These are phyloP conservation scores for Babesia sp. DNA, from an alignment of 169 alveolate species.

Conservation along the genomic window DNA sequence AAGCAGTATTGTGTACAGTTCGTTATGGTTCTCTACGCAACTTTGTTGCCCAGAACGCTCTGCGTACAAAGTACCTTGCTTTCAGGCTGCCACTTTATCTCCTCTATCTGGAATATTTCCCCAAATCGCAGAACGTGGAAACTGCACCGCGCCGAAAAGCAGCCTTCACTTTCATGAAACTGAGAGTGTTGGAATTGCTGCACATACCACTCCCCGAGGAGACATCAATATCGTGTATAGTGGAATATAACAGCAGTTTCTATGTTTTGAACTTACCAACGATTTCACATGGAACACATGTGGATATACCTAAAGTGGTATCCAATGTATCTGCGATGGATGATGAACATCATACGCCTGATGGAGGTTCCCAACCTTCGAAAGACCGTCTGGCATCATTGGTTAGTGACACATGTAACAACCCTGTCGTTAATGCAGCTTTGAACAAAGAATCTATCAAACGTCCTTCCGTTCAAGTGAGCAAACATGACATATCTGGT, in stretches of 20 bases:
- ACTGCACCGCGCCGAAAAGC: conserved; percentile 25
- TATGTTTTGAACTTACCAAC: conserved; percentile 34
- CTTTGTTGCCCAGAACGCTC: conserved; percentile 44
- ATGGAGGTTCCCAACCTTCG: neutral
- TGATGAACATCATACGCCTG: conserved; percentile 4
- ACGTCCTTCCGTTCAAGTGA: neutral
- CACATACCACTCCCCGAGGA: conserved; percentile 45
- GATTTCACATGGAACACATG: neutral
- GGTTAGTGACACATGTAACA: neutral
- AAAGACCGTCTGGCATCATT: neutral
- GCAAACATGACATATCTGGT: neutral
- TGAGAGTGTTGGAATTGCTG: conserved; percentile 33
- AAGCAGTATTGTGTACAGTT: conserved; percentile 44
- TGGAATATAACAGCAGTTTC: conserved; percentile 64
- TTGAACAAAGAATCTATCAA: neutral
- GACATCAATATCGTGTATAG: conserved; percentile 42
- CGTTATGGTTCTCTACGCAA: conserved; percentile 66
- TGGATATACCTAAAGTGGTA: conserved; percentile 5
- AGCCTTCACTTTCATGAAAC: conserved; percentile 59
- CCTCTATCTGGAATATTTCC: conserved; percentile 49
- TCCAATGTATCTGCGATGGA: neutral
- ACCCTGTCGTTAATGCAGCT: neutral
- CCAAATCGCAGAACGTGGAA: conserved; percentile 34
- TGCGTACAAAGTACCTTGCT: conserved; percentile 37
- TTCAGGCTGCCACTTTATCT: conserved; percentile 49